Evolutionary conservation across 2,329 filamentous ascomycete species (phyloP), one percentile per base, ranked within the genome.

Genomic region (Venturia nashicola): DNA sequence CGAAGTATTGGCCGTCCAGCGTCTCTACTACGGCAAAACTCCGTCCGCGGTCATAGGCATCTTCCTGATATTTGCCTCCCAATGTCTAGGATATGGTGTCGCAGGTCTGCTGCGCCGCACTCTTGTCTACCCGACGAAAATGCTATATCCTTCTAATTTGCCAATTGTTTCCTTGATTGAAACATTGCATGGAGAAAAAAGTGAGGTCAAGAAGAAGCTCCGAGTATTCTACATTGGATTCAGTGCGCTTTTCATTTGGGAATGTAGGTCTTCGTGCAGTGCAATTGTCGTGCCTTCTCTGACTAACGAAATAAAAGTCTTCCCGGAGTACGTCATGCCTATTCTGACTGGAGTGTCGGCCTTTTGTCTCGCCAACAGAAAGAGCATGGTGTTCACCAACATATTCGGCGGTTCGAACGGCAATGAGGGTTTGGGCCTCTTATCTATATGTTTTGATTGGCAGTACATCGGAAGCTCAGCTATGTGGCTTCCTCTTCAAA

Each of bases 211-310:
- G 42, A 59, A 68, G n/a, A 64, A 65, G 36, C 65, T 71, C 18
- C 66, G 65, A 55, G 61, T 75, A 23, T 73, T 73, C 59, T 72
- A 68, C 59, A 67, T 69, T 61, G 69, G 69, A 4, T 73, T 73
- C 63, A 46, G 61, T 2, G 62, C 48, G 1, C 40, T 67, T 8
- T 64, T 67, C n/a, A 16, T 65, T 5, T 68, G 63, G 51, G 51
- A 57, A 36, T 57, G 51, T 57, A 57, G n/a, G 51, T 57, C 8
- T 36, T 9, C 8, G 14, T 9, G 20, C 20, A 51, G 9, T 51
- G 23, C 20, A 5, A 48, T 23, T 27, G 11, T 20, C 20, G 46
- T 51, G 46, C 4, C 4, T 12, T 51, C 20, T 4, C 3, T 2
- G 36, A 14, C 16, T 57, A n/a, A 57, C 16, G 27, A 27, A 18